These are phyloP conservation scores for Torulaspora microellipsoides DNA, from an alignment of 805 yeast genomes.

Conservation along the genomic window DNA sequence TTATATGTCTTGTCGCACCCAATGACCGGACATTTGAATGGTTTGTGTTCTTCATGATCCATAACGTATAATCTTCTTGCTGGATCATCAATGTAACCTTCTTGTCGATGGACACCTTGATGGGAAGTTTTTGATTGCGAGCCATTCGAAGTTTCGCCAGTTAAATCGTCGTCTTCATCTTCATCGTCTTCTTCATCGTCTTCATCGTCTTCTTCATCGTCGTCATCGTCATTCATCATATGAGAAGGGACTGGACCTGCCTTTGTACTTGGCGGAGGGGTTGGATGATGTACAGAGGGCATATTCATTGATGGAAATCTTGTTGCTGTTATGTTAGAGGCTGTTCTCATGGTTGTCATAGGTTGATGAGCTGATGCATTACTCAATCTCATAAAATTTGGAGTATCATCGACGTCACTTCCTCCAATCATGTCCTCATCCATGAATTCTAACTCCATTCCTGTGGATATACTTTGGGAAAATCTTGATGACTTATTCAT, in stretches of 20 bases:
- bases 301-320: conserved; percentile 11
- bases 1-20: conserved; percentile 98
- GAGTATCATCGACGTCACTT: conserved; percentile 10
- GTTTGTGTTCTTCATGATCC: conserved; percentile 88
- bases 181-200: conserved; percentile 26
- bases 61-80: conserved; percentile 90
- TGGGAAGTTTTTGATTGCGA: conserved; percentile 14
- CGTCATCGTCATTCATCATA: conserved; percentile 17
- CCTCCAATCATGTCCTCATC: conserved; percentile 21
- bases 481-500: conserved; percentile 8
- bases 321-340: conserved; percentile 4
- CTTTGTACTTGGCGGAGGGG: conserved; percentile 11
- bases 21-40: conserved; percentile 95
- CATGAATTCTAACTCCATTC: conserved; percentile 23
- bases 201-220: conserved; percentile 24
- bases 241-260: conserved; percentile 15
- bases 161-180: conserved; percentile 23
- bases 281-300: conserved; percentile 14
- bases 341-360: conserved; percentile 1
- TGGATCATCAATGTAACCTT: conserved; percentile 91
- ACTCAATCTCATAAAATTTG: conserved; percentile 13
- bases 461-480: conserved; percentile 12
- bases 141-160: conserved; percentile 15
- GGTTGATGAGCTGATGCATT: conserved; percentile 8
- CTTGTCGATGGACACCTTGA: conserved; percentile 26